phyloP scores from a whole-genome alignment of 176 grass and related monocot species.

The Triticum turgidum region DNA sequence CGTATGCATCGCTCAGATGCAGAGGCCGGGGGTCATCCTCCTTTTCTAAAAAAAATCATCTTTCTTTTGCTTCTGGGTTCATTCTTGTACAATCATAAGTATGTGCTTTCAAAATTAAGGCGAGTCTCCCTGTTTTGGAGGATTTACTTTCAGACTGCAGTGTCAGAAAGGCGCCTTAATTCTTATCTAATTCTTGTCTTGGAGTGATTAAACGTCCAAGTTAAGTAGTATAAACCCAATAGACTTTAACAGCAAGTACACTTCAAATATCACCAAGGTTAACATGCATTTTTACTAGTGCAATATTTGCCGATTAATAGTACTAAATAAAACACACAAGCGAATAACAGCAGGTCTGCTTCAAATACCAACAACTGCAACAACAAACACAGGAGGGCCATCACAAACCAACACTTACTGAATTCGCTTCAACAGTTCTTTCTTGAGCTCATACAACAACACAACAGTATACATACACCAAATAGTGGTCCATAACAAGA shows the following conservation, averaged over 20 bases:
- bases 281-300: neutral
- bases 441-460: conserved; percentile 33
- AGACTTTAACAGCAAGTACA: neutral
- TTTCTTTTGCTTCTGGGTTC: neutral
- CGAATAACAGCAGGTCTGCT: neutral
- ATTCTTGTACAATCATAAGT: neutral
- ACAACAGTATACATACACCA: conserved; percentile 36
- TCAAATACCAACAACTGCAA: neutral
- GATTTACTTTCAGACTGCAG: neutral
- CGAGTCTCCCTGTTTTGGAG: too few relatives aligned
- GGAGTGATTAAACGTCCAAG: too few relatives aligned
- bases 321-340: neutral
- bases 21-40: too few relatives aligned
- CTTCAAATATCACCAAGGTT: neutral
- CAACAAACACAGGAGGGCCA: neutral
- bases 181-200: neutral
- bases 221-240: too few relatives aligned
- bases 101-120: neutral
- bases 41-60: neutral
- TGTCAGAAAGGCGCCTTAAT: neutral
- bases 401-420: conserved; percentile 30
- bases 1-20: too few relatives aligned
- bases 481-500: conserved; percentile 35
- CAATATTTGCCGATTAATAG: neutral
- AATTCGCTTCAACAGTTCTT: neutral